Base-by-base conservation (phyloP, 225 moss, liverwort and hornwort genomes). In the Sphagnum tenellum region DNA sequence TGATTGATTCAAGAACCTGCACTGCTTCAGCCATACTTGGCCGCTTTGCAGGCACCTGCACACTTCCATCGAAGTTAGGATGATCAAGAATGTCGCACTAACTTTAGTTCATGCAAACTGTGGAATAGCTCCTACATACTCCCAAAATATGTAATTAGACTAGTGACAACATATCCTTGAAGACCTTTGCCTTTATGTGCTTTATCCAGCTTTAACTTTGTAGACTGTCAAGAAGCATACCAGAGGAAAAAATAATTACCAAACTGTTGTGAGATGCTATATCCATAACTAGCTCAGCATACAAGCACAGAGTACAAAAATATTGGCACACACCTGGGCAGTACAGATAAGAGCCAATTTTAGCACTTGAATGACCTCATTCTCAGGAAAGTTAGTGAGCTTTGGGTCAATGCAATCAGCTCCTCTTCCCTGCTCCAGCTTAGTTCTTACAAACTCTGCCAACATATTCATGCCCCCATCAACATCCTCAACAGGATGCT, bases 11-110 rank as follows among this genome's bases (percentile, higher is more conserved):
- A 75, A 96, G 55, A 49, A 96, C 89, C 71, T 96, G 89, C 52
- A 96, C 96, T 4, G 92, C 96, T 61, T 92, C 89, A 48, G 78
- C 82, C 92, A 96, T 96, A 3, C 84, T 81, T 14, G 92, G 96
- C 4, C 96, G 81, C 57, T 77, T 92, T 4, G 85, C 64, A 60
- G 92, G 72, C 49, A 81, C 74, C 70, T 89, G 81, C 9, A 48
- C 44, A 29, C 2, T 51, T 11, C 52, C 50, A 12, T 52, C 12
- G 44, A 14, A 44, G 50, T 65, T 12, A 65, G 53, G 44, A 53
- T 61, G 60, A 29, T 29, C 29, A 29, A 29, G 29, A 29, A 29
- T 29, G 29, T 29, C 1, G 29, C 29, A 29, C 29, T 1, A 29
- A 29, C 29, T 29, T 29, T 29, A 29, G 29, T 29, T 29, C 29